phyloP scores from a whole-genome alignment of 1,139 yeast species.

The Candida mesenterica region DNA sequence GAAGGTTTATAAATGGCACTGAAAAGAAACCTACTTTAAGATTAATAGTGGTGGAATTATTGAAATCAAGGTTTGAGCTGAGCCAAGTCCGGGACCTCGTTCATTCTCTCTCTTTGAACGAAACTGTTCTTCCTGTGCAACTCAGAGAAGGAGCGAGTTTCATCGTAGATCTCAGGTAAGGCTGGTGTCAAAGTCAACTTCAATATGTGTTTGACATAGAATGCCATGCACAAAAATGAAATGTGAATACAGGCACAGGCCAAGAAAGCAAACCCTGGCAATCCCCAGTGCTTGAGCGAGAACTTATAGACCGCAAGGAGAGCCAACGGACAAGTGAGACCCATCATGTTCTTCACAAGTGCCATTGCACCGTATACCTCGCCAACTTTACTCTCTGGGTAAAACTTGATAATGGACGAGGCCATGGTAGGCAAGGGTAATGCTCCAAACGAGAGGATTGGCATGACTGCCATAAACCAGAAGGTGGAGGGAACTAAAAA shows the following conservation, averaged over 20 bases:
- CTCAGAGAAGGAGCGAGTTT: slow-evolving; percentile 5
- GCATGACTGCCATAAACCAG: slow-evolving; percentile 8
- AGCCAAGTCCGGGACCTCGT: too few relatives aligned
- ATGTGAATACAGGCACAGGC: slow-evolving; percentile 1
- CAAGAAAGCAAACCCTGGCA: slow-evolving; percentile 9
- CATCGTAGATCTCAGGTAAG: too few relatives aligned
- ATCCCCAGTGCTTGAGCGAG: slow-evolving; percentile 9
- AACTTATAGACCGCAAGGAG: slow-evolving; percentile 38
- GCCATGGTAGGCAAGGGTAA: slow-evolving; percentile 45
- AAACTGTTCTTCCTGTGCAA: slow-evolving; percentile 13
- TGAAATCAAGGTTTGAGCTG: too few relatives aligned
- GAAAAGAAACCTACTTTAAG: too few relatives aligned
- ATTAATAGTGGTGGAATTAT: too few relatives aligned
- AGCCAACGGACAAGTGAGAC: slow-evolving; percentile 38
- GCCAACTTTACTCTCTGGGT: slow-evolving; percentile 45
- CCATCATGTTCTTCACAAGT: slow-evolving; percentile 38
- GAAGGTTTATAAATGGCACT: too few relatives aligned
- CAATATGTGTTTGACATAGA: slow-evolving; percentile 5
- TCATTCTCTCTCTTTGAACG: slow-evolving; percentile 1
- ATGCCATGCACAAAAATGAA: background rate
- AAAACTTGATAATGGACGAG: slow-evolving; percentile 51
- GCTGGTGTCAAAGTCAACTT: too few relatives aligned
- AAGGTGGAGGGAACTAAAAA: slow-evolving; percentile 7
- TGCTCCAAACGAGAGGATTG: slow-evolving; percentile 50
- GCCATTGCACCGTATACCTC: slow-evolving; percentile 56